phyloP scores from a whole-genome alignment of 306 rosid species.

The Lathyrus sativus region DNA sequence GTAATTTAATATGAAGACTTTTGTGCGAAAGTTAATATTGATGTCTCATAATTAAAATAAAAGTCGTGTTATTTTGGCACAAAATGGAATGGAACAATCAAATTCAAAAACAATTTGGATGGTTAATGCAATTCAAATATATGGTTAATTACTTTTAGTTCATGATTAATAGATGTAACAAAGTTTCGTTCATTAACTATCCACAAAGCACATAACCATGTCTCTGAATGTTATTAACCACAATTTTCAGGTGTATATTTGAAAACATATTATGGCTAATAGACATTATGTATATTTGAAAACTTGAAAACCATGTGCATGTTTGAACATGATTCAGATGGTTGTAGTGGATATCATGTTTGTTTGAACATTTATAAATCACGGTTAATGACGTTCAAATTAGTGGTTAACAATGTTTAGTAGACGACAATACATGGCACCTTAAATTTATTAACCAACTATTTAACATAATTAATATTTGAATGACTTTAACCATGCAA shows the following conservation, averaged over 20 bases:
- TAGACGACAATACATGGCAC: background rate
- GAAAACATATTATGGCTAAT: background rate
- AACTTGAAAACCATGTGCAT: too few relatives aligned
- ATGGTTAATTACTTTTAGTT: background rate
- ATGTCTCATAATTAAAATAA: constrained; percentile 1
- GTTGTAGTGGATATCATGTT: background rate
- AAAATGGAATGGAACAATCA: background rate
- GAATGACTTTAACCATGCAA: too few relatives aligned
- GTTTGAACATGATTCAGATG: too few relatives aligned
- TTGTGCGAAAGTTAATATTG: constrained; percentile 2
- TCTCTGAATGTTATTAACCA: background rate
- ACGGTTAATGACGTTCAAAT: background rate
- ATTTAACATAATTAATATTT: too few relatives aligned
- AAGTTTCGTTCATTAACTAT: too few relatives aligned
- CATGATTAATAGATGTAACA: background rate
- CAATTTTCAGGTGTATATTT: background rate
- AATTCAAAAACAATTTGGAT: background rate
- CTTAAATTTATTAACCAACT: background rate
- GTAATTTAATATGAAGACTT: background rate
- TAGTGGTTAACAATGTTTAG: background rate
- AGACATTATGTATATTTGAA: background rate
- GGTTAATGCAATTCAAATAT: background rate
- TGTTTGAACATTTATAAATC: background rate
- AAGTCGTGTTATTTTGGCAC: background rate
- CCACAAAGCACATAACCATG: background rate